Conservation (phyloP, 345 rosid species). For the Ailanthus altissimus region DNA sequence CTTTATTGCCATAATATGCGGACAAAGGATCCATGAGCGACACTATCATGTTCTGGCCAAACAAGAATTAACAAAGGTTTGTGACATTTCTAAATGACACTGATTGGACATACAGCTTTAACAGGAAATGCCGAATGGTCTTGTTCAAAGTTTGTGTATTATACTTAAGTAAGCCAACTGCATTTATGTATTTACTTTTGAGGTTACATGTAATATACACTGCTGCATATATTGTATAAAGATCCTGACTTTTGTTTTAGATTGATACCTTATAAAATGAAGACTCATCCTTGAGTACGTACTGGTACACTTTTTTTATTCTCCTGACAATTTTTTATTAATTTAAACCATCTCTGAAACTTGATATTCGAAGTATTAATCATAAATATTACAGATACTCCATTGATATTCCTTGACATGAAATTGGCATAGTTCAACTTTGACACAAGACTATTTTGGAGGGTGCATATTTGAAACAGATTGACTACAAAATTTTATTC, state of each 20-base stretch:
- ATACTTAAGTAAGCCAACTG: not conserved
- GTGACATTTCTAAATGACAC: not conserved
- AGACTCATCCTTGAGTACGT: not conserved
- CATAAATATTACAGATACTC: not conserved
- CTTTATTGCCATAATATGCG: conserved; percentile 98
- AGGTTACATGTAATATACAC: not conserved
- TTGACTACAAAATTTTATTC: not conserved
- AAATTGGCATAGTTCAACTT: not conserved
- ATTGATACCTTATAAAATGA: not conserved
- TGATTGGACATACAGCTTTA: not conserved
- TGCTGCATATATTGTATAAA: not conserved
- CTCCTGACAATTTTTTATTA: not conserved
- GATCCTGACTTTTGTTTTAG: not conserved
- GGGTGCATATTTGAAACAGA: not conserved
- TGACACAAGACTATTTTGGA: too few relatives aligned
- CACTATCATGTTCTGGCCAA: conserved; percentile 98
- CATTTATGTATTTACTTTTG: not conserved
- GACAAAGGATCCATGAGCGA: conserved; percentile 95
- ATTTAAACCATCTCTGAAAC: not conserved
- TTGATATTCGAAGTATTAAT: not conserved
- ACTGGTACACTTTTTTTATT: not conserved
- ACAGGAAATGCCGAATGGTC: not conserved
- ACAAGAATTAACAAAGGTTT: conserved; percentile 97
- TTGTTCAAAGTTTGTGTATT: not conserved
- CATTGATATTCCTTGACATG: not conserved